Base-by-base conservation (phyloP, 139 green algal species). In the Dunaliella primolecta region DNA sequence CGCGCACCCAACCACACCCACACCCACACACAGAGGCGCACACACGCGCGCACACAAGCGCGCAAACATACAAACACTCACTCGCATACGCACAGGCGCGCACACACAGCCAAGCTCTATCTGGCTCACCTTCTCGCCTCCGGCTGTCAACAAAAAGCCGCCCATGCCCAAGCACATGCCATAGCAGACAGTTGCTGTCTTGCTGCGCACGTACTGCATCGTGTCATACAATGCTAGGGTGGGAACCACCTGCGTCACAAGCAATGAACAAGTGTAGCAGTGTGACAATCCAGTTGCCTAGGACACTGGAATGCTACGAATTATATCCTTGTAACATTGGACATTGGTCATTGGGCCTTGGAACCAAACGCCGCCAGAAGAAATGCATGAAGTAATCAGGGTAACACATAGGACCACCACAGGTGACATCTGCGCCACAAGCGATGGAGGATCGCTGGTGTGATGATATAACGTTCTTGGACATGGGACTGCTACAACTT, bases 151-250 rank as follows among this genome's bases (percentile, higher is more conserved):
- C 86, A 99, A 88, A 88, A 99, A 98, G n/a, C 95, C 96, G 34
- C 90, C 95, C 96, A 98, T 99, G 74, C 96, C 97, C 84, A 98
- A 94, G 86, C 94, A 97, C 56, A 94, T 91, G 38, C 97, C 97
- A 87, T 99, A 99, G 84, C 94, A 97, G 1, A 99, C 94, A 2
- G 97, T 99, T 36, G 91, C 93, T 30, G 98, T 96, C 83, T 96
- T 94, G 84, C 89, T 95, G 87, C 94, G 93, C 33, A 99, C 90
- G 90, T 98, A 94, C 82, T 94, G 92, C 94, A 99, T 99, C 1
- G 97, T 99, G 93, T 99, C 97, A 85, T 98, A 95, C 76, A 99
- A 89, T 23, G 97, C 96, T 34, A 99, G 91, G 35, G 91, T 96
- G 11, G 97, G 96, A 36, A 98, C 95, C 30, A 98, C 92, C 92